Conservation (phyloP, 208 protist species). For the Naegleria lovaniensis region DNA sequence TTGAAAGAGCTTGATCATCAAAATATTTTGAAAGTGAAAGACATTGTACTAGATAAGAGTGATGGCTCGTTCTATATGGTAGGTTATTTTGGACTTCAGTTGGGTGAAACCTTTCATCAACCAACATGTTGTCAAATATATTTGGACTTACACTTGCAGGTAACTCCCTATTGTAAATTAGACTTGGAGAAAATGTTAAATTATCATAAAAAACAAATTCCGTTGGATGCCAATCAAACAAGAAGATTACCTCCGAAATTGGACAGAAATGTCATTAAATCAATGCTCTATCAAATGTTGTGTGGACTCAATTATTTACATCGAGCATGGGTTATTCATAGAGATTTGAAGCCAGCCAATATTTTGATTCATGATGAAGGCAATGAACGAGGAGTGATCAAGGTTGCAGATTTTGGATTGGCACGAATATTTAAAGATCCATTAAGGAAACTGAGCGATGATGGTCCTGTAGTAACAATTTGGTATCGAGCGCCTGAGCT, state of each 20-base stretch:
- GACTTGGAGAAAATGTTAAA: constrained; percentile 15
- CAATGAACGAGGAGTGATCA: not conserved
- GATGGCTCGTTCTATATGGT: not conserved
- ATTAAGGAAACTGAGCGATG: constrained; percentile 10
- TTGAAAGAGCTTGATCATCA: constrained; percentile 3
- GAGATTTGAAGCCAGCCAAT: constrained; percentile 9
- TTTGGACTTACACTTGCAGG: no score
- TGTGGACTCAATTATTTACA: constrained; percentile 7
- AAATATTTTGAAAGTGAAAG: constrained; percentile 11
- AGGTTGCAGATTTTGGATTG: constrained; percentile 20
- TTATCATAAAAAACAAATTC: not conserved
- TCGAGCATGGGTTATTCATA: not conserved
- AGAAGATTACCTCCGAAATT: not conserved
- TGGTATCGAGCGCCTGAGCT: constrained; percentile 37
- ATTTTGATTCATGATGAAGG: not conserved
- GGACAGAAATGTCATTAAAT: not conserved
- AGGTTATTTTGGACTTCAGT: no score
- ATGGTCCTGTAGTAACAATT: constrained; percentile 31
- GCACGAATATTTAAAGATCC: constrained; percentile 17
- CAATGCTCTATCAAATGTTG: constrained; percentile 6
- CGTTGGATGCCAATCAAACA: not conserved
- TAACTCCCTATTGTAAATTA: not conserved
- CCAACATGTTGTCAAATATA: no score
- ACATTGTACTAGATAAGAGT: not conserved
- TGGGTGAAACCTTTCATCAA: no score